These are phyloP conservation scores for Verticillium albo-atrum DNA, from an alignment of 2,329 filamentous ascomycete genomes.

Conservation along the genomic window DNA sequence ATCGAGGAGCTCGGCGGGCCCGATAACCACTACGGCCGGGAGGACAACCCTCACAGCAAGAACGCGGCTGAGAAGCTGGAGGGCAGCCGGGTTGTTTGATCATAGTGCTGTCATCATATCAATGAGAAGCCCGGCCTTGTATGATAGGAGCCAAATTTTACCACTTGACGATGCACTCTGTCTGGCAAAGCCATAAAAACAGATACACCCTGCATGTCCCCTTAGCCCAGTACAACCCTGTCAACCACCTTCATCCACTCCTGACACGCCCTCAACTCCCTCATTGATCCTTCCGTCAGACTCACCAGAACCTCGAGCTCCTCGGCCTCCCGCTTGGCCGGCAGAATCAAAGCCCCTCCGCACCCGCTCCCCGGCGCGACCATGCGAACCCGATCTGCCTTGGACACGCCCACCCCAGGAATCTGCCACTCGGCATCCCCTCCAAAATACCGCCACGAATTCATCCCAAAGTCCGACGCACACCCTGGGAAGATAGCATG, in stretches of 20 bases:
- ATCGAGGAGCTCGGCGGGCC: conserved; percentile 34
- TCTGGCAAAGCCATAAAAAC: too few relatives aligned
- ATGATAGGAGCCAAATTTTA: background rate
- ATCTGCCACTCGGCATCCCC: conserved; percentile 32
- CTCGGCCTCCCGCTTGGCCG: conserved; percentile 16
- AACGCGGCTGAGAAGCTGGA: conserved; percentile 32
- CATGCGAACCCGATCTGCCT: conserved; percentile 24
- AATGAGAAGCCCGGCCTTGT: too few relatives aligned
- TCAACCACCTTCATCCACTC: conserved; percentile 14
- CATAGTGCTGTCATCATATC: too few relatives aligned
- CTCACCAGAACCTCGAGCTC: conserved; percentile 25
- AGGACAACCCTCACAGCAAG: conserved; percentile 36
- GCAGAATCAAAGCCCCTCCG: conserved; percentile 26
- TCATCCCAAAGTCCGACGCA: conserved; percentile 31
- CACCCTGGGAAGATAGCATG: background rate
- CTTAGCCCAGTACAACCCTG: background rate
- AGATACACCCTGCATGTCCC: background rate
- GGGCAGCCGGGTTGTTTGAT: conserved; percentile 23
- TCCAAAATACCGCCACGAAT: conserved; percentile 40
- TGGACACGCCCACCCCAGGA: conserved; percentile 14
- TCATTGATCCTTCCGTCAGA: conserved; percentile 23
- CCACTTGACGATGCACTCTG: too few relatives aligned
- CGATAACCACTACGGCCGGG: conserved; percentile 25
- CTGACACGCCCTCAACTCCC: conserved; percentile 16
- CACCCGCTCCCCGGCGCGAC: conserved; percentile 23